Evolutionary conservation across 2,329 filamentous ascomycete species (phyloP), one percentile per base, ranked within the genome.

Genomic region (Diaporthe longicolla): DNA sequence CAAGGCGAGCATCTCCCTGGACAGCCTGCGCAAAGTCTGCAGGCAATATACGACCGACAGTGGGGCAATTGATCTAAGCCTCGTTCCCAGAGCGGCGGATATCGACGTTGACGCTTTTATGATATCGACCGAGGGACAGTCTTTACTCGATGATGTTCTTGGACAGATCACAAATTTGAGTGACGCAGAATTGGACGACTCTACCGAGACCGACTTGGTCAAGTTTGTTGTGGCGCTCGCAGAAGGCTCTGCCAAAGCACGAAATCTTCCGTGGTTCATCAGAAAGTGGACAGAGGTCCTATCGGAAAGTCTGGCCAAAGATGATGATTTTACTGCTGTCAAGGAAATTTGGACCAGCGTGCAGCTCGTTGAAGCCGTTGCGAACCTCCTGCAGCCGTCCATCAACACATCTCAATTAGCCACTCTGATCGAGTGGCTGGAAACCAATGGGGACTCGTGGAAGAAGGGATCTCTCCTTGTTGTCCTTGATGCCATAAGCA

Each of bases 71-170:
- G 83, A 87, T 59, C 88, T 88, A 87, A 75, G 75, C 0, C 77
- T 89, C 13, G 76, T 87, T 9, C 84, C 82, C 19, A 80, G 80
- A 17, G 77, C 86, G 35, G 82, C 86, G 0, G 79, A 80, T 10
- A 86, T 87, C 58, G 87, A 89, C 50, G 82, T 86, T 0, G 87
- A 88, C 61, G 82, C 85, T 10, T 87, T 89, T 61, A 77, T 84
- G 78, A 45, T 80, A 3, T 82, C 81, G 0, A 81, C 83, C 0
- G 82, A 86, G 3, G 85, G 84, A 0, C 79, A 80, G 10, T 76
- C 76, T 9, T 78, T 89, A 6, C 81, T 89, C 6, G 79, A 82
- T 21, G 79, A 82, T 2, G 79, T 87, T 6, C 84, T 88, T 19
- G 76, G 80, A 32, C 83, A 82, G 55, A 82, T 84, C 17, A 75